Evolutionary conservation across 257 asterid genomes (phyloP).

Genomic region (Solanum verrucosum): DNA sequence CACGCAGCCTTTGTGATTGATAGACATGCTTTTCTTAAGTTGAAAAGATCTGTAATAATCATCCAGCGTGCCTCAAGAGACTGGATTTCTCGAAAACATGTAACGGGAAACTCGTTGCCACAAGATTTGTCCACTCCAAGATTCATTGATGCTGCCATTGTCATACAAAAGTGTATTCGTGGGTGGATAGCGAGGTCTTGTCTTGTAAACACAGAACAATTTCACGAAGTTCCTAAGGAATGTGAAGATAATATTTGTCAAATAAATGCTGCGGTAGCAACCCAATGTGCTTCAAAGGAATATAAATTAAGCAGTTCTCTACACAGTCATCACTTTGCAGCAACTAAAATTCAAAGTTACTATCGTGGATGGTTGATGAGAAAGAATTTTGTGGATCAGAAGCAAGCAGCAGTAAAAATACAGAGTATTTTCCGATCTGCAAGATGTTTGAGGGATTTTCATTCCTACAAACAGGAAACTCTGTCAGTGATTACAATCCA

Average conservation of each 20-base stretch:
- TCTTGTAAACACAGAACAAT: constrained; percentile 14
- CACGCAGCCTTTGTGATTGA: constrained; percentile 32
- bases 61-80: constrained; percentile 56
- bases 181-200: constrained; percentile 21
- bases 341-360: constrained; percentile 64
- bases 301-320: constrained; percentile 18
- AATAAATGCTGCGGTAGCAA: constrained; percentile 32
- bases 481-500: constrained; percentile 51
- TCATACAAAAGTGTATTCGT: constrained; percentile 22
- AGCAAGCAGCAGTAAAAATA: constrained; percentile 34
- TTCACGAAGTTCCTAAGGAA: constrained; percentile 12
- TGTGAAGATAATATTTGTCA: constrained; percentile 9
- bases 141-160: constrained; percentile 22
- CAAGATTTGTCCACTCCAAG: constrained; percentile 8
- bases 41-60: constrained; percentile 32
- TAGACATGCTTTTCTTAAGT: constrained; percentile 49
- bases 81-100: constrained; percentile 33
- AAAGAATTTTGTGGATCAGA: constrained; percentile 32
- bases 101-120: neutral
- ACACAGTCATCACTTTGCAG: constrained; percentile 43
- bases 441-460: constrained; percentile 28
- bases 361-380: constrained; percentile 53
- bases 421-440: constrained; percentile 44
- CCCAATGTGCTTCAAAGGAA: constrained; percentile 49
- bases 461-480: constrained; percentile 25